A percentile compares a stretch with the other conserved stretches of the same genome.
phyloP scores from a whole-genome alignment of 1,139 yeast genomes.

The Saccharomyces hybrid region DNA sequence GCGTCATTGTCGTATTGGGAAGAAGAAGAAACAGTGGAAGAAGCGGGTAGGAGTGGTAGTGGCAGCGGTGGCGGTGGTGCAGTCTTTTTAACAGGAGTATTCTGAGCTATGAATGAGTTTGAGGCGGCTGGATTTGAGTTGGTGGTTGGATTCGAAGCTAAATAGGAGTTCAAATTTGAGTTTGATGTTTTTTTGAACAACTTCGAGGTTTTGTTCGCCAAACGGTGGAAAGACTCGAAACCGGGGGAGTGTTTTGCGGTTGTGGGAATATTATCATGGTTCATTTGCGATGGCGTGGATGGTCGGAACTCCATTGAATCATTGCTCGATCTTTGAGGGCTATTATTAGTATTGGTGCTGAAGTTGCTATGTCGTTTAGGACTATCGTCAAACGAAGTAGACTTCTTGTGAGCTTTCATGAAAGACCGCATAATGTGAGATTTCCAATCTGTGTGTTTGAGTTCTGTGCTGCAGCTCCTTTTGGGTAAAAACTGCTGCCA shows the following conservation, averaged over 20 bases:
- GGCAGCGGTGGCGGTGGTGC: conserved; percentile 1
- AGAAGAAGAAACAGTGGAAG: not conserved
- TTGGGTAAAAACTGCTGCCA: not conserved
- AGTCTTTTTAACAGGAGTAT: conserved; percentile 4
- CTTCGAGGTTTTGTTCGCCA: conserved; percentile 23
- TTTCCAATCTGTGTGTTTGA: not conserved
- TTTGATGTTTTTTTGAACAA: conserved; percentile 23
- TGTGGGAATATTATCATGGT: conserved; percentile 5
- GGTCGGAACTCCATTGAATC: conserved; percentile 17
- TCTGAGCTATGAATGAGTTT: conserved; percentile 3
- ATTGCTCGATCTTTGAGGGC: conserved; percentile 17
- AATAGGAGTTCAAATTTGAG: conserved; percentile 12
- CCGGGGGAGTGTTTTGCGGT: conserved; percentile 20
- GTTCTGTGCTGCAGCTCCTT: not conserved
- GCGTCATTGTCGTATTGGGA: not conserved
- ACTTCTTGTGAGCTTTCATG: conserved; percentile 33
- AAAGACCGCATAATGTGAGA: conserved; percentile 30
- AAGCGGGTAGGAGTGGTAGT: conserved; percentile 1
- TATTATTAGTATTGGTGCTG: conserved; percentile 9
- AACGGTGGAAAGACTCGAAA: conserved; percentile 27
- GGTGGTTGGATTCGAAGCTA: not conserved
- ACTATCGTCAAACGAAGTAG: conserved; percentile 28
- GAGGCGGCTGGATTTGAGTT: conserved; percentile 3
- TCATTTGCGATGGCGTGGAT: conserved; percentile 13
- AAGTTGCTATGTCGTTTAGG: conserved; percentile 13